Conservation (phyloP, 306 rosid species). For the Argentina anserina region DNA sequence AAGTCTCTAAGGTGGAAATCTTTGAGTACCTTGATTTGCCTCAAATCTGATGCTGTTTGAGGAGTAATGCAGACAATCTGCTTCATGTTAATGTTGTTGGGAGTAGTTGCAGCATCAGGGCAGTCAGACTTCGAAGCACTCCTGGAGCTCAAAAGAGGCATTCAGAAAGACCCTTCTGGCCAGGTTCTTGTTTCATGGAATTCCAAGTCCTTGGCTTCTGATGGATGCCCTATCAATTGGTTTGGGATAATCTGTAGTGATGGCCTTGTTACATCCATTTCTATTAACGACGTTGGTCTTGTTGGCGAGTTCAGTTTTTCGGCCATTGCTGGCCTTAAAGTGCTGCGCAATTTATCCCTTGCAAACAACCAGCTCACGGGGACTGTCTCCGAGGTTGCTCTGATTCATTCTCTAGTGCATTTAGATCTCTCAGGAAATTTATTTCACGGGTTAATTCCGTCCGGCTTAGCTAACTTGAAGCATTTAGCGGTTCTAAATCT, state of each 20-base stretch:
- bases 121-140: slow-evolving; percentile 62
- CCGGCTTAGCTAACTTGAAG: slow-evolving; percentile 32
- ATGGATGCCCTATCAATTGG: slow-evolving; percentile 76
- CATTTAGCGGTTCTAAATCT: slow-evolving; percentile 52
- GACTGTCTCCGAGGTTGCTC: slow-evolving; percentile 35
- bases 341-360: slow-evolving; percentile 59
- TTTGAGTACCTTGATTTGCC: neutral
- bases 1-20: neutral
- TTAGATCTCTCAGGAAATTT: slow-evolving; percentile 63
- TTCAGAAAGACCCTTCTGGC: slow-evolving; percentile 55
- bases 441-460: slow-evolving; percentile 46
- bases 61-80: slow-evolving; percentile 64
- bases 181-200: slow-evolving; percentile 62
- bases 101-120: slow-evolving; percentile 40
- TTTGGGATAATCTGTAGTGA: slow-evolving; percentile 49
- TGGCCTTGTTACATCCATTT: slow-evolving; percentile 56
- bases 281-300: slow-evolving; percentile 52
- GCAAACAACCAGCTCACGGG: slow-evolving; percentile 68
- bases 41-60: slow-evolving; percentile 24
- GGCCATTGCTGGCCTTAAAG: slow-evolving; percentile 50
- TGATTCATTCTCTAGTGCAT: slow-evolving; percentile 42
- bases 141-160: slow-evolving; percentile 59
- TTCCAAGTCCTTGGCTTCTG: slow-evolving; percentile 53
- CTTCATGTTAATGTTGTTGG: slow-evolving; percentile 39
- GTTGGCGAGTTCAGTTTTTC: slow-evolving; percentile 57